These are phyloP conservation scores for Tetrahymena thermophila DNA, from an alignment of 73 alveolate species.

Conservation along the genomic window DNA sequence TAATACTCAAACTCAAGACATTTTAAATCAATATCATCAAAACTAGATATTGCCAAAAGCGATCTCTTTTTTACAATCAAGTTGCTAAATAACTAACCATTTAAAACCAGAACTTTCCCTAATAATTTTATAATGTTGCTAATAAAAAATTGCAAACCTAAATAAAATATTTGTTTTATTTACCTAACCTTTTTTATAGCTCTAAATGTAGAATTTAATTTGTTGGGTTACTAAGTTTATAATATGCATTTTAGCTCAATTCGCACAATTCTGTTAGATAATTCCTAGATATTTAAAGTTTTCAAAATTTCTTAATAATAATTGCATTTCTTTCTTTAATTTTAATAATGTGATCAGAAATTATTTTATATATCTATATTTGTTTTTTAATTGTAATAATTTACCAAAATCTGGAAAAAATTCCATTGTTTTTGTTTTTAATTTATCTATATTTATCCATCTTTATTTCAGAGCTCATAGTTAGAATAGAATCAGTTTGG, in stretches of 20 bases:
- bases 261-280: background rate
- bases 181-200: background rate
- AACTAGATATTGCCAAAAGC: background rate
- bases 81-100: background rate
- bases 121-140: background rate
- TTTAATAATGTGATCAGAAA: too few relatives aligned
- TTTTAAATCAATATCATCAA: background rate
- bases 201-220: background rate
- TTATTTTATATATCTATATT: background rate
- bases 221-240: background rate
- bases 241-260: background rate
- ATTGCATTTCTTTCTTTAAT: too few relatives aligned
- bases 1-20: background rate
- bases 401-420: background rate
- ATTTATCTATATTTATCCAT: background rate
- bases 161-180: background rate
- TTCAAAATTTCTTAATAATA: too few relatives aligned
- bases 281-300: background rate
- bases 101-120: background rate
- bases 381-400: background rate
- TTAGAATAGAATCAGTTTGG: background rate
- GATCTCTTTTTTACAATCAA: background rate
- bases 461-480: background rate
- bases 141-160: background rate
- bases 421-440: background rate